Evolutionary conservation across 1,139 yeast species (phyloP).

Genomic region (Zygotorulaspora mrakii): DNA sequence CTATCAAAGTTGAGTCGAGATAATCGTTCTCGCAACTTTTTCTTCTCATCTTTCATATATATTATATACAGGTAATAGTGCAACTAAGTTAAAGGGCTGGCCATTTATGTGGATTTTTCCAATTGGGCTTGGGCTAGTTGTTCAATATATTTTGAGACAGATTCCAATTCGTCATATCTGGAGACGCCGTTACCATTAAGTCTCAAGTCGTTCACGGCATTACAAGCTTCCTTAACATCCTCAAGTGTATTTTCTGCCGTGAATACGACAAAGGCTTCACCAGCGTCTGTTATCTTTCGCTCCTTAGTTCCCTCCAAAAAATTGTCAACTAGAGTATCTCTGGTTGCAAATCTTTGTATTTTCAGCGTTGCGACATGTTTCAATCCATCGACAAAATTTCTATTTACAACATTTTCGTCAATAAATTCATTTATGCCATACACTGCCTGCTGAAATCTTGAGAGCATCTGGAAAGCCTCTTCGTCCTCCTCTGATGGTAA

Average conservation of each 20-base stretch:
- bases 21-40: no score
- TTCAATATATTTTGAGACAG: constrained; percentile 33
- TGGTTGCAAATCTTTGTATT: constrained; percentile 45
- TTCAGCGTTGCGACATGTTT: constrained; percentile 64
- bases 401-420: constrained; percentile 50
- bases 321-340: constrained; percentile 26
- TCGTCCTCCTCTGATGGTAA: constrained; percentile 56
- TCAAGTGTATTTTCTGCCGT: constrained; percentile 46
- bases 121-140: constrained; percentile 21
- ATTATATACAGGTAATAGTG: constrained; percentile 7
- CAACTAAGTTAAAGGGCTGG: not conserved
- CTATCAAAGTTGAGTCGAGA: constrained; percentile 2
- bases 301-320: constrained; percentile 21
- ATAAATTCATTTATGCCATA: constrained; percentile 67
- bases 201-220: constrained; percentile 45
- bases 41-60: constrained; percentile 7
- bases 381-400: constrained; percentile 65
- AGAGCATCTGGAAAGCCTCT: constrained; percentile 63
- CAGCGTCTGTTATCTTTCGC: constrained; percentile 41
- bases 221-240: constrained; percentile 50
- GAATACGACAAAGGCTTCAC: constrained; percentile 50
- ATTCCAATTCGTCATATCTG: constrained; percentile 37
- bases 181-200: constrained; percentile 30
- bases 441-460: constrained; percentile 73
- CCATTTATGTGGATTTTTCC: constrained; percentile 7